Evolutionary conservation across 2,329 filamentous ascomycete genomes (phyloP).

Genomic region (Paraphoma sp.): DNA sequence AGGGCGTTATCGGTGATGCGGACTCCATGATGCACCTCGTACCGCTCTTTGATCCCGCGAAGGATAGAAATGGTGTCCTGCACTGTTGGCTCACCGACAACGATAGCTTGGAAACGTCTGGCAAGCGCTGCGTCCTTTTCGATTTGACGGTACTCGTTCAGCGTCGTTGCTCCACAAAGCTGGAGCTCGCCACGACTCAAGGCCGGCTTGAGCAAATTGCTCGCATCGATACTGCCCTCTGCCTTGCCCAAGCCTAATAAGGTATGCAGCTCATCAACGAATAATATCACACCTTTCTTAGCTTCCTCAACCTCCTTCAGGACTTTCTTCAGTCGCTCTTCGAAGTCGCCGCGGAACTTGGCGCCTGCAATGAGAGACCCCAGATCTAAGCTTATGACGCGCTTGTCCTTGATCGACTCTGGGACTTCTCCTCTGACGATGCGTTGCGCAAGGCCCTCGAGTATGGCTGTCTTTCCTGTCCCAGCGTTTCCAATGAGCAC

Average conservation of each 20-base stretch:
- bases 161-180: conserved; percentile 92
- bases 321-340: conserved; percentile 90
- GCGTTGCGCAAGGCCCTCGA: conserved; percentile 87
- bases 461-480: conserved; percentile 91
- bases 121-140: conserved; percentile 96
- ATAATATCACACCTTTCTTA: conserved; percentile 87
- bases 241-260: conserved; percentile 91
- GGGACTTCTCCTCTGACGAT: conserved; percentile 94
- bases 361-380: conserved; percentile 94
- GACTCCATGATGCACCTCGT: conserved; percentile 96
- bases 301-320: conserved; percentile 90
- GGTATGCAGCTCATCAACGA: conserved; percentile 93
- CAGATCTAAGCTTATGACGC: conserved; percentile 85
- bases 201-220: conserved; percentile 91
- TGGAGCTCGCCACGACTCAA: conserved; percentile 92
- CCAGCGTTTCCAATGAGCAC: conserved; percentile 92
- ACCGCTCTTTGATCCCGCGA: conserved; percentile 95
- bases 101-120: conserved; percentile 89
- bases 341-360: conserved; percentile 95
- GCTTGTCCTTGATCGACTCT: conserved; percentile 94
- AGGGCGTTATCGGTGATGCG: conserved; percentile 91
- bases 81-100: conserved; percentile 90
- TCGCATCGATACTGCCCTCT: conserved; percentile 95
- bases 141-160: conserved; percentile 90
- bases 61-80: conserved; percentile 94